A percentile compares a stretch with the other conserved stretches of the same genome.
Conservation (phyloP, 1,139 yeast species). For the Geotrichum aggregatum region DNA sequence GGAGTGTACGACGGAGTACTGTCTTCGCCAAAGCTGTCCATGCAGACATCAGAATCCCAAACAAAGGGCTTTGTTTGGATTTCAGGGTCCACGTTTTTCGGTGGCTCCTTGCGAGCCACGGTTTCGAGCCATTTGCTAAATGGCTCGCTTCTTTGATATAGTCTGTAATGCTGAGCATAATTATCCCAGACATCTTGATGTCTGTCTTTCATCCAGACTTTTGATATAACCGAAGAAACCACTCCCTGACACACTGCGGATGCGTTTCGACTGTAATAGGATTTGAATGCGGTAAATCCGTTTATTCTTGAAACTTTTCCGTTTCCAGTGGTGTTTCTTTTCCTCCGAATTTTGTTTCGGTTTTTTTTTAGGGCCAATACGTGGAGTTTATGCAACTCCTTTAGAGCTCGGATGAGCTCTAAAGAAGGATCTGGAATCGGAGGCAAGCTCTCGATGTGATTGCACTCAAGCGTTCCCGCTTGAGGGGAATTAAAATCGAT, state of each 20-base stretch:
- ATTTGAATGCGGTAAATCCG: slow-evolving; percentile 21
- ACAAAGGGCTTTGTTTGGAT: too few species aligned
- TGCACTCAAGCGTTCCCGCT: slow-evolving; percentile 13
- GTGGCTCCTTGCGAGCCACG: background rate
- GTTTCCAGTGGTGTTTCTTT: background rate
- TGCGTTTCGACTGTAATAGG: slow-evolving; percentile 13
- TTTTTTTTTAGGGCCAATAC: background rate
- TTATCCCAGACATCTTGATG: slow-evolving; percentile 20
- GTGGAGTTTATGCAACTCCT: slow-evolving; percentile 9
- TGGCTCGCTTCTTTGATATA: slow-evolving; percentile 14
- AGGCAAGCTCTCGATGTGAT: slow-evolving; percentile 14
- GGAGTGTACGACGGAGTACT: too few species aligned
- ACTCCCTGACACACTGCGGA: slow-evolving; percentile 16
- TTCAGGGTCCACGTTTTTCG: too few species aligned
- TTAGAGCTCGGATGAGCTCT: slow-evolving; percentile 10
- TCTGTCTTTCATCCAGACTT: slow-evolving; percentile 16
- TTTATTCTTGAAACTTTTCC: slow-evolving; percentile 16
- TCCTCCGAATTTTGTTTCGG: background rate
- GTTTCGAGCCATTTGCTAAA: slow-evolving; percentile 17
- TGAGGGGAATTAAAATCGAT: slow-evolving; percentile 16
- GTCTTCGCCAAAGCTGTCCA: too few species aligned
- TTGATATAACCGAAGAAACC: slow-evolving; percentile 15
- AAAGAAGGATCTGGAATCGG: slow-evolving; percentile 16
- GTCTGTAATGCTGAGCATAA: slow-evolving; percentile 16
- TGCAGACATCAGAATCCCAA: too few species aligned